Conservation (phyloP, 2,329 filamentous ascomycete genomes). For the Curvularia eragrostidis region DNA sequence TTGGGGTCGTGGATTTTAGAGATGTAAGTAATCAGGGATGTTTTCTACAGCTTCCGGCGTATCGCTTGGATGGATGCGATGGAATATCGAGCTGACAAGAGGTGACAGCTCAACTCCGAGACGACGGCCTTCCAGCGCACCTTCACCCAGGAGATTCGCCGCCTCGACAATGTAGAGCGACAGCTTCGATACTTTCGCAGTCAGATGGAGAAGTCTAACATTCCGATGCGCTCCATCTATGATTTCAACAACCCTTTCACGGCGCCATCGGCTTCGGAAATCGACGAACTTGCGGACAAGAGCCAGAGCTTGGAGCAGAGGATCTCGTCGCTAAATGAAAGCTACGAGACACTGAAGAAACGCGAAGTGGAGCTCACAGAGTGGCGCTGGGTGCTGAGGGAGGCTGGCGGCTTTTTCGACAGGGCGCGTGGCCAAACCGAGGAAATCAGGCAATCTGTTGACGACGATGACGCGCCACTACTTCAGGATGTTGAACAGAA, state of each 20-base stretch:
- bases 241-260: slow-evolving; percentile 88
- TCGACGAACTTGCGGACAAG: slow-evolving; percentile 92
- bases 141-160: slow-evolving; percentile 96
- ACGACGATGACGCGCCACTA: slow-evolving; percentile 87
- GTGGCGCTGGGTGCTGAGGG: slow-evolving; percentile 96
- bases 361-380: slow-evolving; percentile 95
- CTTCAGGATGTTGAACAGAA: slow-evolving; percentile 92
- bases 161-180: slow-evolving; percentile 96
- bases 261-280: slow-evolving; percentile 89
- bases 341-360: slow-evolving; percentile 98
- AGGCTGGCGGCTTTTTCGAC: slow-evolving; percentile 97
- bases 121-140: slow-evolving; percentile 95
- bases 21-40: slow-evolving; percentile 70
- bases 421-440: slow-evolving; percentile 95
- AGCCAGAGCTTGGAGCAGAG: slow-evolving; percentile 92
- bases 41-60: slow-evolving; percentile 22
- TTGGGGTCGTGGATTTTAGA: slow-evolving; percentile 95
- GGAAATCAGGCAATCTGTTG: slow-evolving; percentile 87
- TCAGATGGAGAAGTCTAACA: slow-evolving; percentile 93
- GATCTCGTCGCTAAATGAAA: slow-evolving; percentile 90
- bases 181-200: slow-evolving; percentile 94
- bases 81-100: slow-evolving; percentile 31
- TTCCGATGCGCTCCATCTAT: slow-evolving; percentile 86
- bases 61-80: slow-evolving; percentile 26
- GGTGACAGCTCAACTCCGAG: slow-evolving; percentile 81